Evolutionary conservation across 129 eudicot species (phyloP), one percentile per base, ranked within the genome.

Genomic region (Escallonia rubra): DNA sequence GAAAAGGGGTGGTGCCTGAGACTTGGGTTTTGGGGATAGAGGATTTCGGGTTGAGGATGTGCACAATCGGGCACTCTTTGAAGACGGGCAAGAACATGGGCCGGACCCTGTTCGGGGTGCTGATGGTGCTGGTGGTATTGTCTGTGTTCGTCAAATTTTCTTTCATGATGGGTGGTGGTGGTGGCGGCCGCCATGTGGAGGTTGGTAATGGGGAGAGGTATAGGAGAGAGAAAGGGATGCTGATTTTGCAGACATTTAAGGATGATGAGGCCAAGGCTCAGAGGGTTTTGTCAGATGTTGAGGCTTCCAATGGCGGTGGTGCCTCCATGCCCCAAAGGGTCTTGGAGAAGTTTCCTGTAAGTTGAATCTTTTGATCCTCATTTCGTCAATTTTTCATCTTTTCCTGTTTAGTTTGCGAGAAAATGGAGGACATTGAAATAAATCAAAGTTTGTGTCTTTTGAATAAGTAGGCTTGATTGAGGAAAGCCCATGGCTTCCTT

Each of bases 281-380:
- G 16, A 78, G 70, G 50, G 81, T 76, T 16, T 63, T 89, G 50
- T 61, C 79, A 3, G 91, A 83, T 4, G 14, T 75, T 56, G 84
- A 77, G 64, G 71, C 78, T 2, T 61, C 77, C 34, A 9, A 81
- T 39, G 67, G 61, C 5, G 71, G 2, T 65, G 59, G 7, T 54
- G 34, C 34, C 34, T 23, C 34, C 34, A 44, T 80, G 77, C 88
- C 78, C 51, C 76, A 83, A 56, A 62, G 87, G 44, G 72, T 63
- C 11, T 81, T 83, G 72, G 82, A 83, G 41, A 86, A 86, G 16
- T 74, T 73, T 74, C 83, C 87, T 55, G 96, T 89, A 76, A 86
- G 93, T 74, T 66, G 34, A 23, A 23, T 23, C 34, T 23, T 50
- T 41, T 38, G 0, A 2, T 34, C 69, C 9, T 54, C 8, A 39